A percentile compares a stretch with the other conserved stretches of the same genome.
Evolutionary conservation across 768 basidiomycete genomes (phyloP).

Genomic region (Psilocybe tampanensis): DNA sequence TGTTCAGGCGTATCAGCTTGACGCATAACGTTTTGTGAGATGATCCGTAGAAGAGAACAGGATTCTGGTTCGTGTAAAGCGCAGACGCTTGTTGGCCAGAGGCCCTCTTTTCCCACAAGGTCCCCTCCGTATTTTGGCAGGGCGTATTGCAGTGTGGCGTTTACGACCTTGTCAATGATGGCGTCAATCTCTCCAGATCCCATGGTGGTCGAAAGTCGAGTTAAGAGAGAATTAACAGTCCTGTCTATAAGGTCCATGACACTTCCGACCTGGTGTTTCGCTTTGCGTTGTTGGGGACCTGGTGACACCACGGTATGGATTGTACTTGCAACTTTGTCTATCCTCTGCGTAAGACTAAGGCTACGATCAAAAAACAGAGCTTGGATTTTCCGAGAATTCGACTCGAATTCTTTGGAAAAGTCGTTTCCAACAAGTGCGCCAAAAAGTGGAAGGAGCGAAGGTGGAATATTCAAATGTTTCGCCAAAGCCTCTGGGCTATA

Average conservation of each 20-base stretch:
- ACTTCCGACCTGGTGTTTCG: conserved; percentile 59
- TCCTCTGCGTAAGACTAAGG: conserved; percentile 61
- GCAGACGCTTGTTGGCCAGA: conserved; percentile 63
- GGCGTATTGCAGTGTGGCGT: conserved; percentile 77
- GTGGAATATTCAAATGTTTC: conserved; percentile 64
- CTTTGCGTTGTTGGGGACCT: conserved; percentile 47
- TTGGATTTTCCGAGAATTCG: conserved; percentile 53
- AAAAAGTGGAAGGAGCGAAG: conserved; percentile 73
- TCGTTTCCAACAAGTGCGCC: conserved; percentile 84
- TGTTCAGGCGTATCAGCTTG: conserved; percentile 32
- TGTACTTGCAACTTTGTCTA: conserved; percentile 62
- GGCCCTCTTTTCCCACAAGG: conserved; percentile 33
- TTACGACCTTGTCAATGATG: conserved; percentile 70
- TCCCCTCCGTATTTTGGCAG: conserved; percentile 60
- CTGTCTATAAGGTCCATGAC: conserved; percentile 80
- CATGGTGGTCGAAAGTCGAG: conserved; percentile 48
- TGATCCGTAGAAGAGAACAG: conserved; percentile 56
- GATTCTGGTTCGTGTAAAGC: conserved; percentile 58
- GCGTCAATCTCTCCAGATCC: conserved; percentile 64
- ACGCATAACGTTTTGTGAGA: conserved; percentile 48
- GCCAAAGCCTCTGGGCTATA: conserved; percentile 69
- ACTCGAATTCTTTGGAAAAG: conserved; percentile 57
- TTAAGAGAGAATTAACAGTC: conserved; percentile 60
- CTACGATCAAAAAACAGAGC: conserved; percentile 68
- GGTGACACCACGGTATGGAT: conserved; percentile 57